Evolutionary conservation across 2,329 filamentous ascomycete species (phyloP), one percentile per base, ranked within the genome.

Genomic region (Cladosporium sp.): DNA sequence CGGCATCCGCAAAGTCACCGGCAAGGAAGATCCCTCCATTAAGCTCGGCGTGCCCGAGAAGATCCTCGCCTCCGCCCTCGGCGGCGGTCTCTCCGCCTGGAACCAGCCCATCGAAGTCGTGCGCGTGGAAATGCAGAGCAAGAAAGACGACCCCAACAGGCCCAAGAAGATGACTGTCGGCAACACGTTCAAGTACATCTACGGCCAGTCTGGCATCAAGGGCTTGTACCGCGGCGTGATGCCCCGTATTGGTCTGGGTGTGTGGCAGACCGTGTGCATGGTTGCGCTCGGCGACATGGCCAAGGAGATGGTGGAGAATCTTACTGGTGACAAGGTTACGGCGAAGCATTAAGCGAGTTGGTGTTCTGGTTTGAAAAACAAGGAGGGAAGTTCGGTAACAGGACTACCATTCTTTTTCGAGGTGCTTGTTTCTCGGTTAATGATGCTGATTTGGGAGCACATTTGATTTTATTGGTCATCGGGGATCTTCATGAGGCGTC

Each of bases 231-330:
- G 94, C 73, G 94, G 94, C 73, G 93, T 99, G 64, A 83, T 91
- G 67, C 94, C 94, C 69, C 88, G 94, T 75, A 92, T 99, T 74
- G 92, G 92, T 68, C 87, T 99, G 65, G 88, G 94, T 73, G 85
- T 99, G 80, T 99, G 94, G 94, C 94, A 99, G 84, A 99, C 94
- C 63, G 89, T 99, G 72, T 99, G 94, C 84, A 99, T 99, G 94
- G 94, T 99, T 78, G 94, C 93, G 72, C 83, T 97, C 77, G 94
- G 94, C 79, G 94, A 97, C 80, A 84, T 84, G 72, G 84, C 84
- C 63, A 87, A 87, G 73, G 84, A 87, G 68, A 77, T 79, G 67
- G 84, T 87, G 63, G 84, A 86, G 76, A 85, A 84, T 75, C 73
- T 84, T 68, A 87, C 84, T 39, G 84, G 84, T 67, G 84, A 87